Conservation (phyloP, 2,329 filamentous ascomycete genomes). For the Xylariales sp. region DNA sequence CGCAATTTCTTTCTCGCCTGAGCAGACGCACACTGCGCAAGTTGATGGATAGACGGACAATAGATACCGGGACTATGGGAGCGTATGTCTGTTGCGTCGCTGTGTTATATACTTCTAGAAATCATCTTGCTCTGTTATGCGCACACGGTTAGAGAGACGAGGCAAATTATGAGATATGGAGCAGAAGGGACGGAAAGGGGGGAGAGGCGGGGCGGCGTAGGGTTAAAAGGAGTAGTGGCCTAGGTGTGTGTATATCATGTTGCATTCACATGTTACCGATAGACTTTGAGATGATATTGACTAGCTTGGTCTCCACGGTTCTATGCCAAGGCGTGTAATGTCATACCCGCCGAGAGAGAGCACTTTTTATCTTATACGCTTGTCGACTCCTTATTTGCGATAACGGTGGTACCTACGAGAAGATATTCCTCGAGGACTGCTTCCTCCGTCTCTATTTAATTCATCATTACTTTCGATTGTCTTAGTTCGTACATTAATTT, state of each 20-base stretch:
- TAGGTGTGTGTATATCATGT: slow-evolving; percentile 10
- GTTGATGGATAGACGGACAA: neutral
- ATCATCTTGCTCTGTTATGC: neutral
- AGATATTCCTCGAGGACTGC: no score
- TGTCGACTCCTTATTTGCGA: no score
- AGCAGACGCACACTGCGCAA: neutral
- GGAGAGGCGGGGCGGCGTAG: neutral
- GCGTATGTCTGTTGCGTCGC: neutral
- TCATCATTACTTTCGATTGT: no score
- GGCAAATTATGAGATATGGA: neutral
- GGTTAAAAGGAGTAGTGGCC: neutral
- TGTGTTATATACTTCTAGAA: neutral
- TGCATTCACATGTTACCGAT: slow-evolving; percentile 20
- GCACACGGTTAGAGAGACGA: neutral
- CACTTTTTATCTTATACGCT: no score
- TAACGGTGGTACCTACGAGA: no score
- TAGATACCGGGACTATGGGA: neutral
- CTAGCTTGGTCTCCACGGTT: neutral
- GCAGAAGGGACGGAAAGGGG: neutral
- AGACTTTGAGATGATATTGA: slow-evolving; percentile 4
- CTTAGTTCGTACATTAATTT: no score
- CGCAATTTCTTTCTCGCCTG: neutral
- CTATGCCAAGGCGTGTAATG: neutral
- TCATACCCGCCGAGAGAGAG: no score
- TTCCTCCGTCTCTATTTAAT: no score